These are phyloP conservation scores for Annulohypoxylon maeteangense DNA, from an alignment of 495 filamentous ascomycete species.

Conservation along the genomic window DNA sequence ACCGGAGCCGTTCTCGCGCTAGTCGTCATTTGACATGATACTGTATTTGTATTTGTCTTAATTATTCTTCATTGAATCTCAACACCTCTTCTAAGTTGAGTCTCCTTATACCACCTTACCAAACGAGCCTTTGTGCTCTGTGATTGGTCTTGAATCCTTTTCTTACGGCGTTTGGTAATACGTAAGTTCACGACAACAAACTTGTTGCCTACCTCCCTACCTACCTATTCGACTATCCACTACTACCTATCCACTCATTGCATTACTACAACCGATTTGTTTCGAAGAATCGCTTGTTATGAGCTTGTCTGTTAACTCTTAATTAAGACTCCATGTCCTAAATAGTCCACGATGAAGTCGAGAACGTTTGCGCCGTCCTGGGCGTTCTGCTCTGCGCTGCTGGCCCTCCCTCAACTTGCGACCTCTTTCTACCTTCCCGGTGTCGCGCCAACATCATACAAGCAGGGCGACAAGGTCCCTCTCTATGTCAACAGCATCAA, in stretches of 20 bases:
- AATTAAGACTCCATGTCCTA: constrained; percentile 36
- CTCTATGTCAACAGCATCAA: constrained; percentile 93
- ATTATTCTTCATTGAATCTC: constrained; percentile 9
- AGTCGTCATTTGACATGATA: constrained; percentile 12
- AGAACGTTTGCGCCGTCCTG: constrained; percentile 57
- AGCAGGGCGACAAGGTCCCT: constrained; percentile 77
- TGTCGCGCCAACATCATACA: constrained; percentile 93
- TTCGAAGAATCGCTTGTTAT: not conserved
- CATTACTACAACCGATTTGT: not conserved
- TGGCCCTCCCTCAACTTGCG: constrained; percentile 63
- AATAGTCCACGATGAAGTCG: constrained; percentile 56
- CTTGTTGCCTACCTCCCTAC: not conserved
- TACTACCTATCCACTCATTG: not conserved
- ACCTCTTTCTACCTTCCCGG: constrained; percentile 95
- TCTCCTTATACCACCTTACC: not conserved
- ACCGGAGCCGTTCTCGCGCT: not conserved
- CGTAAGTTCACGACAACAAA: constrained; percentile 30
- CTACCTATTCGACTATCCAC: not conserved
- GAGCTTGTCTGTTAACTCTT: not conserved
- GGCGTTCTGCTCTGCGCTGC: constrained; percentile 59
- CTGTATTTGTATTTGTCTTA: not conserved
- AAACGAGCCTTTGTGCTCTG: constrained; percentile 35
- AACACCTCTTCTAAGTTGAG: not conserved
- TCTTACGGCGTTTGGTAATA: constrained; percentile 27
- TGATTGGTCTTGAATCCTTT: constrained; percentile 38